phyloP scores from a whole-genome alignment of 108 stramenopile species.

The Cyclotella cryptica region DNA sequence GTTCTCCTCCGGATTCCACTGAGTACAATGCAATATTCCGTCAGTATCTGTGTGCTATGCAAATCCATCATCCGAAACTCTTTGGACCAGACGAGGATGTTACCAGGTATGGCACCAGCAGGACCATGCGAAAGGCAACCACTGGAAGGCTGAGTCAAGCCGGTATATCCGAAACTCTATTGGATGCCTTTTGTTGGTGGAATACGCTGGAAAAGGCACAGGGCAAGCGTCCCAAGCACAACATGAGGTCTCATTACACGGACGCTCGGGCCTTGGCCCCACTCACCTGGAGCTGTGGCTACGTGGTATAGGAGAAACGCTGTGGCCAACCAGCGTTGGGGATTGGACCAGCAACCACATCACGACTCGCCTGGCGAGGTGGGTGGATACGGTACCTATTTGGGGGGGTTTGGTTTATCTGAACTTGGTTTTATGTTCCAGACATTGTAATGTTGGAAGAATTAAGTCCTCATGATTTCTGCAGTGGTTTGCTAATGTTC shows the following conservation, averaged over 20 bases:
- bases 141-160: background rate
- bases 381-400: too few relatives aligned
- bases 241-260: conserved; percentile 20
- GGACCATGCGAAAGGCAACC: conserved; percentile 7
- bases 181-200: conserved; percentile 13
- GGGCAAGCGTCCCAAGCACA: background rate
- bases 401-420: too few relatives aligned
- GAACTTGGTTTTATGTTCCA: too few relatives aligned
- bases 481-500: too few relatives aligned
- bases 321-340: conserved; percentile 1
- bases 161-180: background rate
- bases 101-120: background rate
- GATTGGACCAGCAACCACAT: too few relatives aligned
- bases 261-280: conserved; percentile 11
- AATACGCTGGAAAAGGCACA: background rate
- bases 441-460: too few relatives aligned
- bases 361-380: too few relatives aligned
- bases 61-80: background rate
- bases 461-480: too few relatives aligned
- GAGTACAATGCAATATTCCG: conserved; percentile 23
- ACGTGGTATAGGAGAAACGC: conserved; percentile 1
- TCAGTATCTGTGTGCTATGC: background rate
- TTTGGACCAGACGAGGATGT: conserved; percentile 16
- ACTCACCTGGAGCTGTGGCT: conserved; percentile 10
- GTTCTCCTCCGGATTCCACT: background rate